Evolutionary conservation across 176 grass and related monocot species (phyloP).

Genomic region (Musa itinerans): DNA sequence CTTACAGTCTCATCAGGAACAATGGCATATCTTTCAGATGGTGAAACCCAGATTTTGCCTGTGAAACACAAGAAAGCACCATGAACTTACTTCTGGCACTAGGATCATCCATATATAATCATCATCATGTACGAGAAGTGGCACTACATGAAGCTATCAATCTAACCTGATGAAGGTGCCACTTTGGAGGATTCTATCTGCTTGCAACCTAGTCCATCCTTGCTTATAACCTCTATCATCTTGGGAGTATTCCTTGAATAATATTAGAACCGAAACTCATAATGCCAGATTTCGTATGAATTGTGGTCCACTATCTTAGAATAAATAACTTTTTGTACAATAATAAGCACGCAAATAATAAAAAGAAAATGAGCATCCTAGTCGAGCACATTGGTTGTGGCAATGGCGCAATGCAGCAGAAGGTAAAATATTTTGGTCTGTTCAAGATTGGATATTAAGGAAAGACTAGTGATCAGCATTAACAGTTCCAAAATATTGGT

Average conservation of each 20-base stretch:
- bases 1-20: constrained; percentile 91
- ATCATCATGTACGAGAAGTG: too few relatives aligned
- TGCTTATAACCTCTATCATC: constrained; percentile 74
- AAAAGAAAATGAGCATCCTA: too few relatives aligned
- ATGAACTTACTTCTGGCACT: background rate
- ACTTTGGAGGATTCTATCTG: constrained; percentile 62
- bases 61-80: background rate
- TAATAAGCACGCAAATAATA: too few relatives aligned
- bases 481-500: background rate
- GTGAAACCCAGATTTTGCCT: constrained; percentile 94
- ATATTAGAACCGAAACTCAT: background rate
- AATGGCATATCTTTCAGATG: constrained; percentile 93
- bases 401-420: too few relatives aligned
- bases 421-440: too few relatives aligned
- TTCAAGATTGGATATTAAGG: too few relatives aligned
- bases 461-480: too few relatives aligned
- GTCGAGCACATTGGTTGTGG: too few relatives aligned
- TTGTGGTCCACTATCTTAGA: too few relatives aligned
- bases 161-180: constrained; percentile 36
- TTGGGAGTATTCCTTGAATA: constrained; percentile 66
- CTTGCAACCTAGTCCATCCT: constrained; percentile 60
- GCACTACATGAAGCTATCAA: background rate
- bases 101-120: too few relatives aligned
- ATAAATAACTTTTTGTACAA: too few relatives aligned
- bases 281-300: too few relatives aligned